Evolutionary conservation across 1,139 yeast species (phyloP).

Genomic region (Candida neerlandica): DNA sequence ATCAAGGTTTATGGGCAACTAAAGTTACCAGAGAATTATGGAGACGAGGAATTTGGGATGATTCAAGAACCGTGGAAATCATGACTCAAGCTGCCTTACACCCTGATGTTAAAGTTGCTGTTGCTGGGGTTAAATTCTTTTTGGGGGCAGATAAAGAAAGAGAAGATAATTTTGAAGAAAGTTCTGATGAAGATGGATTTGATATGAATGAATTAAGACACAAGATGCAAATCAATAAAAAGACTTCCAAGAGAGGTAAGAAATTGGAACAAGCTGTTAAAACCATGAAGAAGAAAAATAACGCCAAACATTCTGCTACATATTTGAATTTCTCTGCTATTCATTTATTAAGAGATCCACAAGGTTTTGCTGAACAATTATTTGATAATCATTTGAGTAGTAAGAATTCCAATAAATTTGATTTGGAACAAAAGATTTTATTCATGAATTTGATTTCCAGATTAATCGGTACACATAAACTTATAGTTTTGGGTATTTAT

Average conservation of each 20-base stretch:
- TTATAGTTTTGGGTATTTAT: conserved; percentile 85
- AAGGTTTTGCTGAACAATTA: conserved; percentile 89
- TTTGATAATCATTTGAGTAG: conserved; percentile 72
- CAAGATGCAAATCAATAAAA: conserved; percentile 80
- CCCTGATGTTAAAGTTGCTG: conserved; percentile 82
- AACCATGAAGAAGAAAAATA: conserved; percentile 59
- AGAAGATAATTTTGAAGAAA: conserved; percentile 77
- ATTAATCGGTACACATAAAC: conserved; percentile 90
- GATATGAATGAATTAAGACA: conserved; percentile 75
- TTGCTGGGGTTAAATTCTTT: conserved; percentile 89
- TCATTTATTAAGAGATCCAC: conserved; percentile 93
- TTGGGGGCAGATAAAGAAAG: conserved; percentile 95
- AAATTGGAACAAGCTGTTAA: conserved; percentile 75
- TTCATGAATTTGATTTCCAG: conserved; percentile 86
- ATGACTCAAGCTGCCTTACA: conserved; percentile 96
- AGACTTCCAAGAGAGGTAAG: conserved; percentile 75
- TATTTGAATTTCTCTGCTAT: conserved; percentile 92
- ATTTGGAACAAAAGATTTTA: conserved; percentile 84
- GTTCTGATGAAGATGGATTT: conserved; percentile 71
- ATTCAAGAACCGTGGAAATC: conserved; percentile 89
- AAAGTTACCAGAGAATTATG: conserved; percentile 92
- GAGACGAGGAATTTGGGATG: conserved; percentile 99
- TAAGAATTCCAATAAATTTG: conserved; percentile 66
- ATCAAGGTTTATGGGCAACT: conserved; percentile 94
- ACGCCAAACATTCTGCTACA: conserved; percentile 58